Evolutionary conservation across 225 moss, liverwort and hornwort species (phyloP).

Genomic region (Rhytidiadelphus loreus): DNA sequence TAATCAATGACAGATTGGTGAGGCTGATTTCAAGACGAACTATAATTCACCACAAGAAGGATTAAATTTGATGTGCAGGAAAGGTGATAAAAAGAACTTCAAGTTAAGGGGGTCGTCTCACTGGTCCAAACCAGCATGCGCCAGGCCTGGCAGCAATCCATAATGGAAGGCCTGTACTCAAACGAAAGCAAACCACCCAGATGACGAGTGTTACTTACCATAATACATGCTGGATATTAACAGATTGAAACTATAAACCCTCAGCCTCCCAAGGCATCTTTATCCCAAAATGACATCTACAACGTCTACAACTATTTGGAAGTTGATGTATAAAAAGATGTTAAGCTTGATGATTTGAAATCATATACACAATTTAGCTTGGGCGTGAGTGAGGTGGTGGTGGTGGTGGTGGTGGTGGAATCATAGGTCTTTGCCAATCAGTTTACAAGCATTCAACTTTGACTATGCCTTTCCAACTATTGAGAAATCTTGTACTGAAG

Average conservation of each 20-base stretch:
- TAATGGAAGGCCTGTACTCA: conserved; percentile 57
- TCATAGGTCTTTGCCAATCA: neutral
- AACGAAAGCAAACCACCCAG: neutral
- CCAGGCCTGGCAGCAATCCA: conserved; percentile 60
- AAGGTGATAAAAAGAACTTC: neutral
- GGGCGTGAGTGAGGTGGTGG: neutral
- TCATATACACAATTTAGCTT: neutral
- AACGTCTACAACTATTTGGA: neutral
- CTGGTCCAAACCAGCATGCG: conserved; percentile 67
- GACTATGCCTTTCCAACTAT: neutral
- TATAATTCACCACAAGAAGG: neutral
- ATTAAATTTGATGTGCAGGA: neutral
- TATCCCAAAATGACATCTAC: neutral
- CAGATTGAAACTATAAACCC: neutral
- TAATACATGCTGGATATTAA: neutral
- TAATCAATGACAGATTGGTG: neutral
- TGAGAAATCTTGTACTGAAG: neutral
- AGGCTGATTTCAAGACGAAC: neutral
- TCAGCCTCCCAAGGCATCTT: neutral
- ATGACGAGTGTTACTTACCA: neutral
- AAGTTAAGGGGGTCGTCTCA: conserved; percentile 13
- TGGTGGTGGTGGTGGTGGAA: neutral
- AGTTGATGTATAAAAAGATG: no score
- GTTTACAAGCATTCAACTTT: neutral
- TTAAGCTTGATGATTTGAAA: neutral